Base-by-base conservation (phyloP, 176 grass and related monocot species). In the Eremochloa ophiuroides region DNA sequence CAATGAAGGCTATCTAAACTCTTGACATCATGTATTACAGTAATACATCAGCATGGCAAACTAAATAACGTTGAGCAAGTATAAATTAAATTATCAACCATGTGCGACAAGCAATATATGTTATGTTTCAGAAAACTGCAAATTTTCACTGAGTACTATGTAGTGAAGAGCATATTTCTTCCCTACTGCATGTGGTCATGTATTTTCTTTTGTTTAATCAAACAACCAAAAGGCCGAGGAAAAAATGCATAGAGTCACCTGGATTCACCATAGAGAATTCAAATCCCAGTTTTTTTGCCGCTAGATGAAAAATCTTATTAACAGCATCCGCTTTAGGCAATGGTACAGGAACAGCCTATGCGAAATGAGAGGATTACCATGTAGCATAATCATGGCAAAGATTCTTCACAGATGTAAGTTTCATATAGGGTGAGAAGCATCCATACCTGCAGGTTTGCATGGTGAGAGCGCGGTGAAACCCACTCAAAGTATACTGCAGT, bases 401-500 rank as follows among this genome's bases (percentile, higher is more conserved):
- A 14, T 26, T 8, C 61, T 71, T 15, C 38, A 64, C 23, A 44
- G 7, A 73, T 69, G 12, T 37, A 62, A 62, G 22, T 65, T 81
- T 8, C 35, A 74, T 56, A 80, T 13, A 43, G 74, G 3, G 66
- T 7, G 10, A 48, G 66, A 83, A 43, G 17, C 34, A 63, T 47
- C 80, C 64, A 74, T 89, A 98, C 95, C 86, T 98, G 95, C 85
- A 94, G 90, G 55, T 98, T 98, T 76, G 95, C 90, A 87, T 98
- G 95, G 73, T 74, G 90, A 70, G 83, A 82, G 10, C 89, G 86
- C 39, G 65, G 90, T 34, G 88, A 98, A 80, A 94, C 68, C 88
- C 84, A 98, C 88, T 98, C 92, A 18, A 98, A 95, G 66, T 75
- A 98, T 20, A 98, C 84, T 50, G 86, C 79, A 66, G 43, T 29